Conservation (phyloP, 805 yeast genomes). For the Pichia pseudocactophila region DNA sequence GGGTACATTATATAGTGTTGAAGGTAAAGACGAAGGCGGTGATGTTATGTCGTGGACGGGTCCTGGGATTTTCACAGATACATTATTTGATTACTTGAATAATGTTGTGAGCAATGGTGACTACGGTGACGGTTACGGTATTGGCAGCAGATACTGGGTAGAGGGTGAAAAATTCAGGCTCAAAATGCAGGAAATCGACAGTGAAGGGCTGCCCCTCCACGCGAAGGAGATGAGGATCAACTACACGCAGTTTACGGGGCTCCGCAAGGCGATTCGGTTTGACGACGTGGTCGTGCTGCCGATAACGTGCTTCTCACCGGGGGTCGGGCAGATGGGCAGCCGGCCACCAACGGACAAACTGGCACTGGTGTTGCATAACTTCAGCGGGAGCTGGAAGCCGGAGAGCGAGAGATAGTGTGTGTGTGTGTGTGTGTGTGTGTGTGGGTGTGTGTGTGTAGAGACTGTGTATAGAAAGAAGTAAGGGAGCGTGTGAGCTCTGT, state of each 20-base stretch:
- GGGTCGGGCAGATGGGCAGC: conserved; percentile 64
- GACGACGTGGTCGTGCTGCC: conserved; percentile 71
- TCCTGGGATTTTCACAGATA: conserved; percentile 90
- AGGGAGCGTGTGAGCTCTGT: too few species aligned
- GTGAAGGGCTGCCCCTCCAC: conserved; percentile 18
- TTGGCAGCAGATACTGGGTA: conserved; percentile 25
- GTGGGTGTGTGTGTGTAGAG: too few species aligned
- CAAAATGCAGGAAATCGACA: conserved; percentile 16
- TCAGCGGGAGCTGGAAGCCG: conserved; percentile 58
- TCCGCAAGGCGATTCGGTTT: conserved; percentile 43
- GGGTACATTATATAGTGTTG: conserved; percentile 38
- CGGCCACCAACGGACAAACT: conserved; percentile 31
- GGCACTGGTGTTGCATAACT: conserved; percentile 57
- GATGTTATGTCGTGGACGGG: conserved; percentile 95
- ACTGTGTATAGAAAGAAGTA: too few species aligned
- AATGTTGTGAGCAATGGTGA: conserved; percentile 37
- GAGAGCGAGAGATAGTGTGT: conserved; percentile 13
- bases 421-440: conserved; percentile 1
- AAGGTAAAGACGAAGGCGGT: conserved; percentile 59
- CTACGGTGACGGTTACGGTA: conserved; percentile 26
- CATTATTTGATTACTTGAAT: conserved; percentile 70
- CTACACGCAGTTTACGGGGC: conserved; percentile 57
- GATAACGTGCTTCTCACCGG: conserved; percentile 60
- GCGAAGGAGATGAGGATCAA: conserved; percentile 30
- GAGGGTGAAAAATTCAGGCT: conserved; percentile 16